phyloP scores from a whole-genome alignment of 495 filamentous ascomycete genomes.

The Penicillium pancosmium region DNA sequence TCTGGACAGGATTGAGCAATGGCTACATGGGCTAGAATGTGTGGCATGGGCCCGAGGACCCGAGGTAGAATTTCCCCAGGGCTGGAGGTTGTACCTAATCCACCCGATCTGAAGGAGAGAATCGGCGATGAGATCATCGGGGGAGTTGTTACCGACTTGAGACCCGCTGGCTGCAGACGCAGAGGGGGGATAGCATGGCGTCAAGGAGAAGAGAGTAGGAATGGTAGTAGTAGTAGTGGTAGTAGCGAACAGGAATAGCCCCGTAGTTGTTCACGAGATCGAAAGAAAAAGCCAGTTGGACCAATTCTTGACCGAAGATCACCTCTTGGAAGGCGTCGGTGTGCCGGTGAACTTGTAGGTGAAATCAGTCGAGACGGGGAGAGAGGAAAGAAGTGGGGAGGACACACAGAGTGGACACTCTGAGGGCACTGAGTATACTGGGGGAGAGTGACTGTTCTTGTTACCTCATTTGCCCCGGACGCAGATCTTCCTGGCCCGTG shows the following conservation, averaged over 20 bases:
- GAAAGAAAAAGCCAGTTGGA: neutral
- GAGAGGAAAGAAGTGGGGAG: neutral
- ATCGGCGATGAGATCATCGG: constrained; percentile 26
- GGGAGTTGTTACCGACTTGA: constrained; percentile 14
- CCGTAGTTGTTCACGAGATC: neutral
- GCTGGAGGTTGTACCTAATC: constrained; percentile 19
- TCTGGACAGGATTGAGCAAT: neutral
- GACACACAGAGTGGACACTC: too few species aligned
- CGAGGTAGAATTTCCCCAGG: constrained; percentile 20
- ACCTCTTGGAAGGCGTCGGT: constrained; percentile 18
- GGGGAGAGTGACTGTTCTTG: constrained; percentile 14
- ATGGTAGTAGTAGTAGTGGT: too few species aligned
- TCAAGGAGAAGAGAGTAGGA: neutral
- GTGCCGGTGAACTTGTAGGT: constrained; percentile 25
- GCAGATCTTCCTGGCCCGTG: constrained; percentile 17
- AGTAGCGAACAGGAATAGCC: neutral
- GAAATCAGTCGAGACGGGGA: neutral
- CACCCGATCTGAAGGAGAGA: constrained; percentile 20
- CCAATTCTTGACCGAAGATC: constrained; percentile 6
- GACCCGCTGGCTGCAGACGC: neutral
- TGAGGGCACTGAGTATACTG: neutral
- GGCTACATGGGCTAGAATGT: neutral
- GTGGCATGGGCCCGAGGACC: constrained; percentile 23
- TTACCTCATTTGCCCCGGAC: constrained; percentile 31
- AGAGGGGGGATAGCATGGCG: too few species aligned